A percentile compares a stretch with the other conserved stretches of the same genome.
Conservation (phyloP, 345 rosid species). For the Pugionium dolabratum region DNA sequence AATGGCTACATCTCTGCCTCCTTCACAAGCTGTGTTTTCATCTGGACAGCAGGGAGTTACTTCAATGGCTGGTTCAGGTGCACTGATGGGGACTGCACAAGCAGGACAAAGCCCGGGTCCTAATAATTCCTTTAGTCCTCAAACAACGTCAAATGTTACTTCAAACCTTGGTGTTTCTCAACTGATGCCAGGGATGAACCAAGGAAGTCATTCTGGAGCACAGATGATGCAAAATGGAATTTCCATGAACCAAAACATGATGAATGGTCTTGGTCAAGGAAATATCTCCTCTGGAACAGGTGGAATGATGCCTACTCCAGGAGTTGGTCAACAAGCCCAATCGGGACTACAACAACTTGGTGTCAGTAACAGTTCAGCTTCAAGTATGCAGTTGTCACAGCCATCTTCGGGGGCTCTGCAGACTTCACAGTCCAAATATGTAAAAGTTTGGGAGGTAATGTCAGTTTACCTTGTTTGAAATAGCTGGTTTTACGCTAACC, state of each 20-base stretch:
- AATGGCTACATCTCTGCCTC: slow-evolving; percentile 73
- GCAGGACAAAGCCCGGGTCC: slow-evolving; percentile 59
- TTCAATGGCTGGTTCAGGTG: slow-evolving; percentile 66
- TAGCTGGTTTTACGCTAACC: slow-evolving; percentile 9
- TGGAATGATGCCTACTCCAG: slow-evolving; percentile 88
- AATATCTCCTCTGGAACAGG: slow-evolving; percentile 67
- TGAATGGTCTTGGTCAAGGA: slow-evolving; percentile 70
- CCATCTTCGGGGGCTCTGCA: slow-evolving; percentile 70
- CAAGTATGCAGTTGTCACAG: slow-evolving; percentile 72
- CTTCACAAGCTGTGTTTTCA: slow-evolving; percentile 71
- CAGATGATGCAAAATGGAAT: slow-evolving; percentile 83
- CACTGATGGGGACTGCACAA: slow-evolving; percentile 65
- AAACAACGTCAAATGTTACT: slow-evolving; percentile 62
- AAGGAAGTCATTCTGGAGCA: slow-evolving; percentile 73
- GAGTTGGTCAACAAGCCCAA: slow-evolving; percentile 77
- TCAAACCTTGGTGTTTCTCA: slow-evolving; percentile 76
- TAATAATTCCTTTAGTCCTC: slow-evolving; percentile 44
- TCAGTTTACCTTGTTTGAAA: slow-evolving; percentile 18
- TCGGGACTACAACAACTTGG: slow-evolving; percentile 68
- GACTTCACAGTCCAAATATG: slow-evolving; percentile 75
- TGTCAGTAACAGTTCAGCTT: slow-evolving; percentile 59
- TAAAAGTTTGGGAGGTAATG: slow-evolving; percentile 96
- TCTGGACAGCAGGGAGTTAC: slow-evolving; percentile 76
- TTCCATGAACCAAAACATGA: slow-evolving; percentile 74
- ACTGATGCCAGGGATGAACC: slow-evolving; percentile 77